Evolutionary conservation across 2,329 filamentous ascomycete species (phyloP), one percentile per base, ranked within the genome.

Genomic region (Nannizziopsis barbatae): DNA sequence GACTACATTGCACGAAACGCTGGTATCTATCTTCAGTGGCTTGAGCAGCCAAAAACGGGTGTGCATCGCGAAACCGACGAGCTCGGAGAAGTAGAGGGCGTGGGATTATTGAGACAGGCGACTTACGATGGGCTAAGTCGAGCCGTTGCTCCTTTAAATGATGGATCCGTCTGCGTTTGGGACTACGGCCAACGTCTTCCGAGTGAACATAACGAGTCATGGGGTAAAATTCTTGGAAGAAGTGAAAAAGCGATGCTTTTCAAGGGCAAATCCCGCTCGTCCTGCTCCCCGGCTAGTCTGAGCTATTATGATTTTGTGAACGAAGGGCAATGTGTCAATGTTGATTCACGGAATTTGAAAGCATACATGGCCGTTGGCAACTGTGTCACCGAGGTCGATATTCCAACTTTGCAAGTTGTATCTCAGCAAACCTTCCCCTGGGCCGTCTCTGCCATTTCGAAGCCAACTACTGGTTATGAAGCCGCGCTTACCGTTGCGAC

Each of bases 161-260:
- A 95, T 60, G 88, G 88, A 0, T 87, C 85, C 45, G 75, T 95
- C n/a, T 86, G 83, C 56, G 67, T 95, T 5, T 95, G 88, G 88
- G 84, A 94, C 60, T 70, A 86, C 44, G 79, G 75, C 47, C 59
- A 62, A 38, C 51, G 39, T 42, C 51, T 31, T 49, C 63, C 62
- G 1, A 54, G 55, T 15, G 55, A 55, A 4, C 60, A 61, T 2
- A 57, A 55, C 9, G 53, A 56, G 15, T 76, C 75, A 1, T 75
- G 72, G 27, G 68, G 68, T 42, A 75, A 72, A 2, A 76, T 92
- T 30, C 55, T 85, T 9, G 79, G 76, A 1, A 75, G 75, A 52
- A 92, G 84, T 63, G 68, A 38, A 27, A 22, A 20, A 8, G 43
- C 35, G 4, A 39, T 45, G 5, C 22, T 45, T 12, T 39, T 39